Base-by-base conservation (phyloP, 2,329 filamentous ascomycete species). In the Hortaea werneckii region DNA sequence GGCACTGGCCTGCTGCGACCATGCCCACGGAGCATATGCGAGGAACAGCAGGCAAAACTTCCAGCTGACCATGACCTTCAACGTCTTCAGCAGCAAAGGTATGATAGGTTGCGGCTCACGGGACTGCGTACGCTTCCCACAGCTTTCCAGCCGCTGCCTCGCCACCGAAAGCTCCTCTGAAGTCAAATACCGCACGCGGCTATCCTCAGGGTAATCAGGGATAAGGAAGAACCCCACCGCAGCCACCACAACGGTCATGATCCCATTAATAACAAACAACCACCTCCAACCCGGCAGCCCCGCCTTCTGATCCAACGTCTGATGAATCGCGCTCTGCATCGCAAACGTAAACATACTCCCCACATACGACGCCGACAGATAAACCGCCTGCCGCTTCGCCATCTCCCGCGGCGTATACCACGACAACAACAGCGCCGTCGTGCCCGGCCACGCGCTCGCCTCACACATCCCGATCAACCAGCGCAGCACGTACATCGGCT, bases 221-320 rank as follows among this genome's bases (percentile, higher is more conserved):
- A 77, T 76, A 52, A 77, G 67, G 6, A 77, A 58, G 54, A 70
- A 79, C 0, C 76, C 76, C 4, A 73, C 68, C 1, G 78, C 45
- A 2, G 74, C 74, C 10, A 79, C 71, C 0, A 76, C 76, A 3
- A 79, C 64, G 2, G 72, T 76, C 51, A 79, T 77, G 35, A 77
- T 62, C 0, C 73, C 73, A 52, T 79, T 75, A 37, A 79, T 74
- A 35, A 80, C 73, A 46, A 80, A 80, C 0, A 79, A 64, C 71
- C 73, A 77, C 30, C 76, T 64, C 78, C 78, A 82, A 3, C 75
- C 76, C 9, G 32, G 9, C 32, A 35, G 32, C 32, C 32, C 32
- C 9, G 9, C n/a, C 9, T 9, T 35, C 20, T 20, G 20, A 20
- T 20, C 20, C 20, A 20, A 20, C 20, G 20, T 20, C 20, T 20